phyloP scores from a whole-genome alignment of 257 asterid species.

The Solanum habrochaites region DNA sequence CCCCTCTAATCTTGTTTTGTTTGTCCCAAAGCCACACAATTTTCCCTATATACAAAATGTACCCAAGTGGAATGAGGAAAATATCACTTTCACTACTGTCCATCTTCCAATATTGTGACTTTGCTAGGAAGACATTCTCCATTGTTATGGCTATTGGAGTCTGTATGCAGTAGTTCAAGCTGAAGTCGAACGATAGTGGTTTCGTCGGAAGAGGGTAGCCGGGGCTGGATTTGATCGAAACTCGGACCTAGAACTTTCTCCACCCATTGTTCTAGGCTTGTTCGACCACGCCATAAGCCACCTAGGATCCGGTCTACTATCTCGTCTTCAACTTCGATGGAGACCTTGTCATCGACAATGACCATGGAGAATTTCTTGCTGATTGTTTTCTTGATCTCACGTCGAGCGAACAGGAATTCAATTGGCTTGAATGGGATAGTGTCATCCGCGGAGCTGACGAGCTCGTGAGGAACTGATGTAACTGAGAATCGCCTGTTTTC shows the following conservation, averaged over 20 bases:
- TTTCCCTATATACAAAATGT: constrained; percentile 43
- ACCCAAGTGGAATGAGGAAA: constrained; percentile 17
- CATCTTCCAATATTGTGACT: constrained; percentile 27
- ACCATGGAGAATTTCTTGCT: constrained; percentile 34
- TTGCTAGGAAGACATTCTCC: constrained; percentile 67
- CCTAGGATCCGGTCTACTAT: constrained; percentile 58
- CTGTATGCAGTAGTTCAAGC: constrained; percentile 33
- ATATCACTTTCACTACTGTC: not conserved
- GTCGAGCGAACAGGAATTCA: constrained; percentile 34
- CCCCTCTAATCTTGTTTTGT: constrained; percentile 9
- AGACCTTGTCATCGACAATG: constrained; percentile 19
- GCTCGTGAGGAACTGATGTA: constrained; percentile 68
- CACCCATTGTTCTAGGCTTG: constrained; percentile 57
- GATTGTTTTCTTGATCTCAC: constrained; percentile 73
- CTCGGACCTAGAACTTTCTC: constrained; percentile 49
- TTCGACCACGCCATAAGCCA: constrained; percentile 61
- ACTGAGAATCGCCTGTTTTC: constrained; percentile 27
- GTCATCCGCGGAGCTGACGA: constrained; percentile 50
- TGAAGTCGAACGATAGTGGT: constrained; percentile 32
- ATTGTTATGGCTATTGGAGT: constrained; percentile 12
- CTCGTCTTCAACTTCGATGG: constrained; percentile 50
- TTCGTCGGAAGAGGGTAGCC: constrained; percentile 10
- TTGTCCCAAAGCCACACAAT: not conserved
- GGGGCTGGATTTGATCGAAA: constrained; percentile 34
- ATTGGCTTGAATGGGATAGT: constrained; percentile 69